Conservation (phyloP, 257 asterid species). For the Solanum bukasovii region DNA sequence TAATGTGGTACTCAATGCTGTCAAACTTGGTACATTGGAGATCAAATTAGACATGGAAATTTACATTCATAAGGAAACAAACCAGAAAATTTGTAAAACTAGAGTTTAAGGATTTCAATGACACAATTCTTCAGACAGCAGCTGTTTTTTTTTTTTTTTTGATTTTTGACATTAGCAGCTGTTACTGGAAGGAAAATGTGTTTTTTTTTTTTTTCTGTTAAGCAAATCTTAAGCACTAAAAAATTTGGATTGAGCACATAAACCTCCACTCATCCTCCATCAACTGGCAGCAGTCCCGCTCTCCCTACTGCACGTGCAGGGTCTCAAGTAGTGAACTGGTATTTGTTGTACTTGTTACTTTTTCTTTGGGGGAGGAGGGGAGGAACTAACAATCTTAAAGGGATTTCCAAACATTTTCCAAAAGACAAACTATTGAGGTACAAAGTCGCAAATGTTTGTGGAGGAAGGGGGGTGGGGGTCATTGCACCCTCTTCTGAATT, state of each 20-base stretch:
- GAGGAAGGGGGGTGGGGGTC: neutral
- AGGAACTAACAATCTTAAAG: neutral
- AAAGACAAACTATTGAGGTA: neutral
- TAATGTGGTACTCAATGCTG: neutral
- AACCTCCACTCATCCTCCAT: neutral
- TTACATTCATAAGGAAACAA: neutral
- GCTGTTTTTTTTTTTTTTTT: neutral
- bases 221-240: neutral
- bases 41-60: neutral
- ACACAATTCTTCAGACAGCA: neutral
- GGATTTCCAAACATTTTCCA: neutral
- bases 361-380: neutral
- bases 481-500: neutral
- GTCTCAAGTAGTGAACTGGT: neutral
- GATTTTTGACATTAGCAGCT: neutral
- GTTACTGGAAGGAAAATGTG: neutral
- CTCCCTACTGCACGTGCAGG: neutral
- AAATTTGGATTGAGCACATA: neutral
- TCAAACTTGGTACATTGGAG: neutral
- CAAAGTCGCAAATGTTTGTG: neutral
- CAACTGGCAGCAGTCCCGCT: neutral
- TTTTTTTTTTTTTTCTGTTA: neutral
- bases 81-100: neutral
- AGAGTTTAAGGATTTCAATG: neutral
- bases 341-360: neutral